Evolutionary conservation across 164 flowering plant species (phyloP).

Genomic region (Saururus chinensis): DNA sequence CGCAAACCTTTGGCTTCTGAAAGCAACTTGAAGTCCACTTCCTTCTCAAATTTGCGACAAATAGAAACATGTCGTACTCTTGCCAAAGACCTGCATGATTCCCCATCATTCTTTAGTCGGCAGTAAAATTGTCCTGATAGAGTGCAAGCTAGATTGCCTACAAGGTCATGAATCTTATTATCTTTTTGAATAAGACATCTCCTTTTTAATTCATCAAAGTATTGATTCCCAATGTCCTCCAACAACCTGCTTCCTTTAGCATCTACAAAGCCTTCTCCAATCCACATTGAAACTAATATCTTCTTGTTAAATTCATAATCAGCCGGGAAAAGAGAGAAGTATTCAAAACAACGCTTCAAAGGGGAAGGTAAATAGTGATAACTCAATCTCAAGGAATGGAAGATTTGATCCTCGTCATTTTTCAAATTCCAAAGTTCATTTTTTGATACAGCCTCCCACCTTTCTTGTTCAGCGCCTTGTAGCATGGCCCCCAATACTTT

Average conservation of each 20-base stretch:
- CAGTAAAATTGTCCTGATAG: not conserved
- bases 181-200: conserved; percentile 6
- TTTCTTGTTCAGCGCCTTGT: not conserved
- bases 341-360: conserved; percentile 13
- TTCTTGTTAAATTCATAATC: conserved; percentile 5
- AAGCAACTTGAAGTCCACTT: not conserved
- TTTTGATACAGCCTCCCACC: conserved; percentile 6
- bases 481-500: conserved; percentile 10
- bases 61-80: not conserved
- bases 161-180: conserved; percentile 6
- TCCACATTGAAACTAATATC: conserved; percentile 11
- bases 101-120: not conserved
- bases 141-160: conserved; percentile 6
- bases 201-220: conserved; percentile 3
- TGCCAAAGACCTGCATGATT: not conserved
- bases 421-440: conserved; percentile 11
- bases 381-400: conserved; percentile 6
- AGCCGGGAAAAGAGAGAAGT: conserved; percentile 10
- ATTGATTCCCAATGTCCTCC: conserved; percentile 3
- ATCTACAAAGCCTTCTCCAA: conserved; percentile 11
- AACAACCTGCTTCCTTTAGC: not conserved
- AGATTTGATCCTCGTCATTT: not conserved
- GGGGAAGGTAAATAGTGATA: conserved; percentile 4
- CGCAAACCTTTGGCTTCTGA: not conserved
- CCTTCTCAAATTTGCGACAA: too few species aligned